phyloP scores from a whole-genome alignment of 495 filamentous ascomycete genomes.

The Neurospora sp. region DNA sequence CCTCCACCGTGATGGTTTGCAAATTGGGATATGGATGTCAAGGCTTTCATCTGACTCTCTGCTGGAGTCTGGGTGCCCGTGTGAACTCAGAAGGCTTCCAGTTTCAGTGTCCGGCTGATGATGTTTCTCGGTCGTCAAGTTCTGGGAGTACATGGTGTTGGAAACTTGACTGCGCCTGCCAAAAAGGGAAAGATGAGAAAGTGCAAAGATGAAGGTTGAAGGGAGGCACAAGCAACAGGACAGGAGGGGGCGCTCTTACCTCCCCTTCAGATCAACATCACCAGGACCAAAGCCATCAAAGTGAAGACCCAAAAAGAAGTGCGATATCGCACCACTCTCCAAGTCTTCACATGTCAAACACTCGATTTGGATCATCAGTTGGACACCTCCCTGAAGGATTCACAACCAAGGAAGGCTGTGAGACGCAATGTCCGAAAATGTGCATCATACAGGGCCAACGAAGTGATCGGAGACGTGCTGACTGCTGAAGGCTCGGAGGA shows the following conservation, averaged over 20 bases:
- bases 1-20: background rate
- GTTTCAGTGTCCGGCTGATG: background rate
- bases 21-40: background rate
- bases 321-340: background rate
- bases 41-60: background rate
- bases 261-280: background rate
- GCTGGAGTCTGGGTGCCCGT: background rate
- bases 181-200: background rate
- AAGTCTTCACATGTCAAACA: background rate
- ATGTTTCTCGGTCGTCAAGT: background rate
- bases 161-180: background rate
- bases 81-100: background rate
- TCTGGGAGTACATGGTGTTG: background rate
- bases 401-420: background rate
- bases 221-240: no score
- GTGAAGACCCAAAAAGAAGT: background rate
- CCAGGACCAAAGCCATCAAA: background rate
- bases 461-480: background rate
- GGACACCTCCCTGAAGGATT: background rate
- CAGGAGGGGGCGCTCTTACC: background rate
- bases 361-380: no score
- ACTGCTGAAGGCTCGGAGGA: no score
- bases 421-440: background rate
- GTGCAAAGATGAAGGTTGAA: background rate
- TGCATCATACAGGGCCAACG: background rate